A percentile compares a stretch with the other conserved stretches of the same genome.
Conservation (phyloP, 2,329 filamentous ascomycete species). For the Dothideomycetidae sp. region DNA sequence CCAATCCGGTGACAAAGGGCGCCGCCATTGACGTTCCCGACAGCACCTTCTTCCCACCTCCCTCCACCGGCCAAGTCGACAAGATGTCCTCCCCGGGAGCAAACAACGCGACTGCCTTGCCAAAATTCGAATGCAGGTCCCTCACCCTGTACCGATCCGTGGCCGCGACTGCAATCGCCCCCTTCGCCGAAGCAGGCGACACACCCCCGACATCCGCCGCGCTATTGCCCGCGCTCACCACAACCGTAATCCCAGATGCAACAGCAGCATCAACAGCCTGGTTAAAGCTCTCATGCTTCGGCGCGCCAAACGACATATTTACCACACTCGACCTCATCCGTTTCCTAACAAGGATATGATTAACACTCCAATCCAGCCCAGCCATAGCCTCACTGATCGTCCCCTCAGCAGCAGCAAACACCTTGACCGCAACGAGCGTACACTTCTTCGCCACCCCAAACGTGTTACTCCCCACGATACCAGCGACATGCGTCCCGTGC, state of each 20-base stretch:
- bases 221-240: conserved; percentile 43
- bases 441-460: conserved; percentile 49
- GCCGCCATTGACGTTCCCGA: conserved; percentile 51
- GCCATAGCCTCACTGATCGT: conserved; percentile 32
- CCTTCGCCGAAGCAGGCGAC: conserved; percentile 24
- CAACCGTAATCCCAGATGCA: conserved; percentile 34
- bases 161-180: conserved; percentile 24
- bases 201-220: conserved; percentile 17
- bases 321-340: conserved; percentile 32
- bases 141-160: conserved; percentile 18
- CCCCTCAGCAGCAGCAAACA: conserved; percentile 35
- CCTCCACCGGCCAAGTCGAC: conserved; percentile 34
- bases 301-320: conserved; percentile 42
- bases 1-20: conserved; percentile 52
- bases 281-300: conserved; percentile 35
- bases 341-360: conserved; percentile 18
- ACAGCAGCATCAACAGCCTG: conserved; percentile 35
- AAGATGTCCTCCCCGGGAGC: conserved; percentile 25
- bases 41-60: conserved; percentile 32
- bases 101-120: conserved; percentile 25
- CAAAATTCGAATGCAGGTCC: conserved; percentile 28
- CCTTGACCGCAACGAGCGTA: conserved; percentile 45
- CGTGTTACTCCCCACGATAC: conserved; percentile 45
- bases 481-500: conserved; percentile 50
- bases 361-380: conserved; percentile 42